phyloP scores from a whole-genome alignment of 2,329 filamentous ascomycete genomes.

The Fusarium compactum region DNA sequence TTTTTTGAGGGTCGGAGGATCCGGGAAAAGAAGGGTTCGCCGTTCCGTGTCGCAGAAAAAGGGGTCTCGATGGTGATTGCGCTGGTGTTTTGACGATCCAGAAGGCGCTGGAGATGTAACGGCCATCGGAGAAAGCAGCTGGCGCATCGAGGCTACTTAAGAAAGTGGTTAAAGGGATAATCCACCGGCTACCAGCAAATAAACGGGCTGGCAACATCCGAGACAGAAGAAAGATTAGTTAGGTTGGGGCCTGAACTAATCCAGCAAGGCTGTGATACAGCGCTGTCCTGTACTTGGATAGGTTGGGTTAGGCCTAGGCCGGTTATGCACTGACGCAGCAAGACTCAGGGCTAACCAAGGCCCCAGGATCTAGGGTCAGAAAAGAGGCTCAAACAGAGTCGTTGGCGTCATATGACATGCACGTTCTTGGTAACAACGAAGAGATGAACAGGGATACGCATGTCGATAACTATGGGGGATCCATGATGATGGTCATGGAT shows the following conservation, averaged over 20 bases:
- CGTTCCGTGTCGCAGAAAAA: conserved; percentile 1
- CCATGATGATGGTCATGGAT: conserved; percentile 30
- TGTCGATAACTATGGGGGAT: conserved; percentile 14
- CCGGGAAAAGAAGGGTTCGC: conserved; percentile 2
- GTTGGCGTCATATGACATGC: conserved; percentile 40
- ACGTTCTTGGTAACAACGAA: neutral
- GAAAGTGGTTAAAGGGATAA: conserved; percentile 16
- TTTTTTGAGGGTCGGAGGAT: conserved; percentile 1
- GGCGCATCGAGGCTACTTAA: conserved; percentile 39
- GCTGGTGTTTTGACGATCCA: conserved; percentile 27
- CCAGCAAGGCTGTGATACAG: conserved; percentile 3
- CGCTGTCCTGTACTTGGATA: neutral
- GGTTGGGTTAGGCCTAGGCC: neutral
- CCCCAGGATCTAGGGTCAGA: conserved; percentile 10
- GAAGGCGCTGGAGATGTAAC: conserved; percentile 4
- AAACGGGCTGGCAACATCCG: conserved; percentile 31
- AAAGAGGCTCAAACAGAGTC: conserved; percentile 30
- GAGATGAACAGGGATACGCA: neutral
- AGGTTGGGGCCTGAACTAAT: neutral
- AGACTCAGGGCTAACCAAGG: conserved; percentile 7
- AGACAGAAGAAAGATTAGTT: conserved; percentile 15
- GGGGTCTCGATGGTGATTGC: conserved; percentile 16
- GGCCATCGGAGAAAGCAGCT: conserved; percentile 23
- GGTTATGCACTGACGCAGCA: conserved; percentile 6
- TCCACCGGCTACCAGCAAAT: neutral